phyloP scores from a whole-genome alignment of 176 grass and related monocot genomes.

The Phoenix dactylifera region DNA sequence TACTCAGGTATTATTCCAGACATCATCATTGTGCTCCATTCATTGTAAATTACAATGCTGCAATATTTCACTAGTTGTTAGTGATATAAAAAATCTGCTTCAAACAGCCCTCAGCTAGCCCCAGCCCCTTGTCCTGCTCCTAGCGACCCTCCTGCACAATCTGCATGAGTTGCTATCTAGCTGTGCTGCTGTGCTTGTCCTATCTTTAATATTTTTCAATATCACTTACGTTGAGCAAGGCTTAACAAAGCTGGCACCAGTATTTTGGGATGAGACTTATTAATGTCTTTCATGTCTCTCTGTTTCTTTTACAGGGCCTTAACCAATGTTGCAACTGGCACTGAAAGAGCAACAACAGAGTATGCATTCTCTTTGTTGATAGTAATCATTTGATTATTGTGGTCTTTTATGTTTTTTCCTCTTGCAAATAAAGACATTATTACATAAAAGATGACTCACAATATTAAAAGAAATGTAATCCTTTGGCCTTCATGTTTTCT shows the following conservation, averaged over 20 bases:
- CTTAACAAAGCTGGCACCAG: too few relatives aligned
- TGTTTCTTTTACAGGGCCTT: slow-evolving; percentile 27
- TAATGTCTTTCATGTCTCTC: too few relatives aligned
- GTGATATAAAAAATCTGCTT: slow-evolving; percentile 8
- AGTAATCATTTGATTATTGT: slow-evolving; percentile 7
- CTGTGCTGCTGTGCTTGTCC: background rate
- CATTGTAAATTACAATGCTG: too few relatives aligned
- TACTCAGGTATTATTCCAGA: slow-evolving; percentile 39
- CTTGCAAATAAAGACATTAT: too few relatives aligned
- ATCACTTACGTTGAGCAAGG: too few relatives aligned
- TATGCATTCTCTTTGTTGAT: slow-evolving; percentile 19
- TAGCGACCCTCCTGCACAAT: slow-evolving; percentile 35
- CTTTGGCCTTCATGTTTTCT: too few relatives aligned
- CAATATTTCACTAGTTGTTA: too few relatives aligned
- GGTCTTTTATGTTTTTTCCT: background rate
- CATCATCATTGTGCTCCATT: too few relatives aligned
- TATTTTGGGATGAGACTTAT: too few relatives aligned
- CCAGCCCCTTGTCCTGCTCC: slow-evolving; percentile 30
- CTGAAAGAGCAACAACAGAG: slow-evolving; percentile 38
- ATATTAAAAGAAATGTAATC: too few relatives aligned
- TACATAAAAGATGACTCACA: too few relatives aligned
- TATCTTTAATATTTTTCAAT: background rate
- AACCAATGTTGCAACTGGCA: slow-evolving; percentile 27
- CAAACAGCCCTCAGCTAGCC: slow-evolving; percentile 33
- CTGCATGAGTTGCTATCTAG: slow-evolving; percentile 28